Conservation (phyloP, 2,329 filamentous ascomycete genomes). For the Talaromyces sp. region DNA sequence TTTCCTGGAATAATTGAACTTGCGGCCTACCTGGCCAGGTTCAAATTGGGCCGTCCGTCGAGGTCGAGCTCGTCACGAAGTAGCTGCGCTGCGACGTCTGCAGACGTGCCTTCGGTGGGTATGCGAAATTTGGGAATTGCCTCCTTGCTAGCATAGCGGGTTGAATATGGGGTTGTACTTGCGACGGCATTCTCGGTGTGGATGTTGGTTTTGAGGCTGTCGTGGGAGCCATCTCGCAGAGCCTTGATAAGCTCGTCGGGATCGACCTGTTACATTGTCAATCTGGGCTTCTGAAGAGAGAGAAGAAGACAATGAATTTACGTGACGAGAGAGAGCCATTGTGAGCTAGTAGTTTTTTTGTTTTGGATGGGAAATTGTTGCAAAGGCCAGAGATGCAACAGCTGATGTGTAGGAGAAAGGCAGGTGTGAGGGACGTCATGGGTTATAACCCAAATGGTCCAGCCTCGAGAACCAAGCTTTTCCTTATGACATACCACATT, state of each 20-base stretch:
- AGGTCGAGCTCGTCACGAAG: slow-evolving; percentile 62
- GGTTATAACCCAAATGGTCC: neutral
- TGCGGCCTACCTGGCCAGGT: slow-evolving; percentile 54
- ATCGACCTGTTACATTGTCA: slow-evolving; percentile 23
- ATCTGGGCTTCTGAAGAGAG: neutral
- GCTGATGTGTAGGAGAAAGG: neutral
- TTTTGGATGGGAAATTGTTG: neutral
- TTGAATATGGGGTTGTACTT: slow-evolving; percentile 32
- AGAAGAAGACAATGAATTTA: neutral
- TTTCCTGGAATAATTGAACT: neutral
- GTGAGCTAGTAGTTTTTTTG: neutral
- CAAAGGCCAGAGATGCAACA: neutral
- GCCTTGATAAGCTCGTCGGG: slow-evolving; percentile 27
- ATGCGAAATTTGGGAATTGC: slow-evolving; percentile 35
- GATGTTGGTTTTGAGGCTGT: slow-evolving; percentile 27
- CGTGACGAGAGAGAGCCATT: slow-evolving; percentile 13
- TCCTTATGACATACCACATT: neutral
- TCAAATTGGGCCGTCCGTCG: slow-evolving; percentile 65
- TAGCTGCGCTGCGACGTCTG: slow-evolving; percentile 63
- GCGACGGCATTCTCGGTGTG: slow-evolving; percentile 26
- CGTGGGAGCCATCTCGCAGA: slow-evolving; percentile 24
- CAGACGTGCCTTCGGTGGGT: slow-evolving; percentile 29
- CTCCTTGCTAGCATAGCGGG: slow-evolving; percentile 31
- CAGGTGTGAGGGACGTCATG: neutral
- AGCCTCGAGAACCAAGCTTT: slow-evolving; percentile 6